A percentile compares a stretch with the other conserved stretches of the same genome.
Conservation (phyloP, 106 monocot species). For the Posidonia australis region DNA sequence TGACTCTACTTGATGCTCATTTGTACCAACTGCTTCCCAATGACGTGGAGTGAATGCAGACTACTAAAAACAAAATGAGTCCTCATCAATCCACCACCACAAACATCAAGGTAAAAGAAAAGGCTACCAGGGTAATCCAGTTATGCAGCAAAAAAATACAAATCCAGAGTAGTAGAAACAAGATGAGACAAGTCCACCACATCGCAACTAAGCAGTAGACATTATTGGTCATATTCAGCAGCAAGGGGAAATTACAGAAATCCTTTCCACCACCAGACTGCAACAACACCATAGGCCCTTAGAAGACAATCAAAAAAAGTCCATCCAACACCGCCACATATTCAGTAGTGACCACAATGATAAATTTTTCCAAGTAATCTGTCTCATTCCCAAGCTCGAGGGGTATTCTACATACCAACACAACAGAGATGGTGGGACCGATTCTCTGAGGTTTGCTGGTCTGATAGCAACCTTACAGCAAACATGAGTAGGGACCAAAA, state of each 20-base stretch:
- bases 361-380: not conserved
- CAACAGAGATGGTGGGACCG: not conserved
- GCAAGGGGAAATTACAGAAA: not conserved
- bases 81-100: too few species aligned
- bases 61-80: too few species aligned
- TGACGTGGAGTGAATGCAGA: too few species aligned
- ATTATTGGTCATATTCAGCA: not conserved
- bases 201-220: too few species aligned
- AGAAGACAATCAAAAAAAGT: not conserved
- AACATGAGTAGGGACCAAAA: not conserved
- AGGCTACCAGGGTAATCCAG: too few species aligned
- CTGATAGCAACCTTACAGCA: not conserved
- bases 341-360: not conserved
- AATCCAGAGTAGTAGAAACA: too few species aligned
- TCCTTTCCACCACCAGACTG: not conserved
- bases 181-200: too few species aligned
- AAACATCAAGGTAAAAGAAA: too few species aligned
- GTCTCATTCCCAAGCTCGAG: not conserved
- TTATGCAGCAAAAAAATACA: too few species aligned
- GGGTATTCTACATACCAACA: not conserved
- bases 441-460: not conserved
- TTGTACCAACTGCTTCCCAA: too few species aligned
- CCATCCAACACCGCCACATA: not conserved
- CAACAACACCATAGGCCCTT: not conserved
- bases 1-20: not conserved